Percentiles rank a stretch among this genome's conserved stretches.
Conservation (phyloP, 129 eudicot genomes). For the Lactuca saligna region DNA sequence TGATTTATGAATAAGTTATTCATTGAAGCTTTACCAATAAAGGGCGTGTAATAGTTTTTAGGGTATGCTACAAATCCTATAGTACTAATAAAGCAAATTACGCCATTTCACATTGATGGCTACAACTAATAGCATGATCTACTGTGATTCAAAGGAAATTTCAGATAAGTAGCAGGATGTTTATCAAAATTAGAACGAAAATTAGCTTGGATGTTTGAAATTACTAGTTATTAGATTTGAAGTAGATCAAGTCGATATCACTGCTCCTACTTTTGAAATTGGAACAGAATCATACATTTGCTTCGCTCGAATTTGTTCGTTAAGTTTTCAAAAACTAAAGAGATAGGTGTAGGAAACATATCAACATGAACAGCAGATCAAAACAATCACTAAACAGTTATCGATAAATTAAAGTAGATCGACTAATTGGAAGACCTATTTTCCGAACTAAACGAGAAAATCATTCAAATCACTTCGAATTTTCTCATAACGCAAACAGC, state of each 20-base stretch:
- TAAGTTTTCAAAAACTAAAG: neutral
- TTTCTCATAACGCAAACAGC: neutral
- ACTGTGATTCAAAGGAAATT: conserved; percentile 11
- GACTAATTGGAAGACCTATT: conserved; percentile 9
- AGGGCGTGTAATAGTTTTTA: neutral
- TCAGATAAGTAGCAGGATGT: neutral
- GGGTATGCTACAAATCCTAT: neutral
- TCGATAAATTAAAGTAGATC: conserved; percentile 13
- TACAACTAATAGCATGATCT: neutral
- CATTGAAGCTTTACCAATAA: neutral
- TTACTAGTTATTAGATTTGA: conserved; percentile 9
- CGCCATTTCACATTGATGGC: neutral
- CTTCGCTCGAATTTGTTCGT: neutral
- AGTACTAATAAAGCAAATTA: neutral
- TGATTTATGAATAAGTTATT: neutral
- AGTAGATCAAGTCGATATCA: conserved; percentile 9
- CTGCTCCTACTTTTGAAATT: neutral
- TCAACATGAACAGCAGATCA: neutral
- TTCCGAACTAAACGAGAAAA: conserved; percentile 9
- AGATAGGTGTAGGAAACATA: neutral
- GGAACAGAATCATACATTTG: conserved; percentile 12
- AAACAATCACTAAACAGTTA: neutral
- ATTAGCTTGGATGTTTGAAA: conserved; percentile 8
- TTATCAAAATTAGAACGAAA: conserved; percentile 3
- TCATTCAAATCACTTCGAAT: conserved; percentile 9